Percentiles rank a stretch among this genome's conserved stretches.
Conservation (phyloP, 2,329 filamentous ascomycete genomes). For the Tothia fuscella region DNA sequence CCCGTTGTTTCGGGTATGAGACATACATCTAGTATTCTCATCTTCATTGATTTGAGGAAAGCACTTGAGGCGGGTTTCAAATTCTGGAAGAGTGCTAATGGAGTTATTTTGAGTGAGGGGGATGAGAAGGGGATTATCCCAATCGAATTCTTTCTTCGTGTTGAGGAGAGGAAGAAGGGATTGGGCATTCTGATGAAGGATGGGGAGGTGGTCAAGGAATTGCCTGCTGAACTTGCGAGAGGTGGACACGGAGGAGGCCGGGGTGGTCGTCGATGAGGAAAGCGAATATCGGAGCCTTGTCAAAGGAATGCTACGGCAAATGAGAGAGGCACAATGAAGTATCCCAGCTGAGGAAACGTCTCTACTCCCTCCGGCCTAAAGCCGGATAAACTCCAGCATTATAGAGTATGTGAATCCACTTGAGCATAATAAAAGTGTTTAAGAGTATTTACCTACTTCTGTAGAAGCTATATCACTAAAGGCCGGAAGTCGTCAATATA, state of each 20-base stretch:
- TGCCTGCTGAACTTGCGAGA: constrained; percentile 1
- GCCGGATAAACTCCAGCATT: no score
- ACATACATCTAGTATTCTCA: constrained; percentile 44
- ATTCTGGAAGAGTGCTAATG: constrained; percentile 56
- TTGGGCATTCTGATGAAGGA: constrained; percentile 58
- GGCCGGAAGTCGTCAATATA: no score
- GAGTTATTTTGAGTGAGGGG: constrained; percentile 34
- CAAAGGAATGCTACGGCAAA: no score
- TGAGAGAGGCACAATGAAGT: no score
- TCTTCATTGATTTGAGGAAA: constrained; percentile 61
- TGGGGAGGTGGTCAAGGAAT: constrained; percentile 43
- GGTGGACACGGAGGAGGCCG: constrained; percentile 5
- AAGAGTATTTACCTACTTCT: no score
- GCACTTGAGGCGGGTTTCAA: constrained; percentile 50
- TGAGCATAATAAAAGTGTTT: no score
- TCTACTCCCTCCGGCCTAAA: no score
- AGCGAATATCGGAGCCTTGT: no score
- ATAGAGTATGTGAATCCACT: no score
- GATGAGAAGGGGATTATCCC: constrained; percentile 50
- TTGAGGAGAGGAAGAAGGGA: constrained; percentile 48
- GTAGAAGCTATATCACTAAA: no score
- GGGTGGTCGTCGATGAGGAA: no score
- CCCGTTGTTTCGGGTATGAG: constrained; percentile 72
- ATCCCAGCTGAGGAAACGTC: no score
- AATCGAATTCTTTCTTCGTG: constrained; percentile 57